A percentile compares a stretch with the other conserved stretches of the same genome.
Evolutionary conservation across 1,139 yeast species (phyloP).

Genomic region (Tardiomyces blankii): DNA sequence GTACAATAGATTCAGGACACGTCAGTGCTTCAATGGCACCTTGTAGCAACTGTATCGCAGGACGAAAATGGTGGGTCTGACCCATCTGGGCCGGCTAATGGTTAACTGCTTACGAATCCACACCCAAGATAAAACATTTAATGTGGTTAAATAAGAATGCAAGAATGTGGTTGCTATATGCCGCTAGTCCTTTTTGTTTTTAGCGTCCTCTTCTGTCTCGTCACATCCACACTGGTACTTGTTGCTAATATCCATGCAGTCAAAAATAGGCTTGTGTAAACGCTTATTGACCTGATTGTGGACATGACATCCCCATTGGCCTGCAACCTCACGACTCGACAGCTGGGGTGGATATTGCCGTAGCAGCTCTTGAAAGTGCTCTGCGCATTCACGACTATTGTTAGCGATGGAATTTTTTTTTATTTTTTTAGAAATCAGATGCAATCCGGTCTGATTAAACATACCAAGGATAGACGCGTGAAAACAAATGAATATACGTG

Average conservation of each 20-base stretch:
- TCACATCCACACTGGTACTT: constrained; percentile 98
- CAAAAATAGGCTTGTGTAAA: constrained; percentile 60
- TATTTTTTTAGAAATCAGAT: no score
- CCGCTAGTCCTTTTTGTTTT: constrained; percentile 3
- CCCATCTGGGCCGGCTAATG: no score
- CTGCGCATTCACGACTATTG: constrained; percentile 70
- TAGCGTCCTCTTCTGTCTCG: constrained; percentile 36
- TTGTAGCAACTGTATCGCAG: no score
- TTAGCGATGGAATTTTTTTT: no score
- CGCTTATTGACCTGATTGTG: constrained; percentile 79
- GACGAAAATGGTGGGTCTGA: no score
- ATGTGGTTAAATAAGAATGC: background rate
- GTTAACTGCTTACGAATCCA: no score
- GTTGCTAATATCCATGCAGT: constrained; percentile 72
- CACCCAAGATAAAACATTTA: no score
- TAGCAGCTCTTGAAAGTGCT: constrained; percentile 69
- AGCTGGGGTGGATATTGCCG: constrained; percentile 77
- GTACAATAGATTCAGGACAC: constrained; percentile 1
- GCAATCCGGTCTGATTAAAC: no score
- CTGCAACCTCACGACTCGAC: constrained; percentile 65
- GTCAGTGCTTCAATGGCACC: background rate
- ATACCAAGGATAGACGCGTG: constrained; percentile 66
- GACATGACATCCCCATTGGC: constrained; percentile 94
- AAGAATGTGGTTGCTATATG: background rate
- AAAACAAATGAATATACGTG: constrained; percentile 30